These are phyloP conservation scores for Colletotrichum sp. DNA, from an alignment of 2,329 filamentous ascomycete genomes.

Conservation along the genomic window DNA sequence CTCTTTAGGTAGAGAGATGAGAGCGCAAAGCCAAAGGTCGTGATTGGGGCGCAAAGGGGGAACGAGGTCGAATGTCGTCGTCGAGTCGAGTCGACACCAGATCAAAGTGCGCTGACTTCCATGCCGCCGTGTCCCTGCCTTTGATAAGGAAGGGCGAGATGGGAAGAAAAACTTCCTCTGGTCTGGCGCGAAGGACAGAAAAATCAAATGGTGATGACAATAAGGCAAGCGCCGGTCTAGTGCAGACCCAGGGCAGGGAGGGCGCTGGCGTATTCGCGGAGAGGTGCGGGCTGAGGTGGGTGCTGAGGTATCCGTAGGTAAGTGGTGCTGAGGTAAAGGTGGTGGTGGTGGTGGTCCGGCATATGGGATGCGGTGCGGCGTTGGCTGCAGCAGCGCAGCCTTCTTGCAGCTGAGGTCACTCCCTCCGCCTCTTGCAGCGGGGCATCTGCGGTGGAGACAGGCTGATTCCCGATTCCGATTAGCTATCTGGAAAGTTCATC, in stretches of 20 bases:
- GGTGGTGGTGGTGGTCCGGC: neutral
- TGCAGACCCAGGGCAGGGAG: neutral
- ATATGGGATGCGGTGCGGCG: conserved; percentile 19
- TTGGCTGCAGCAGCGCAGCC: conserved; percentile 15
- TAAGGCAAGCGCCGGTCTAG: neutral
- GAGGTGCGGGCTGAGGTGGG: neutral
- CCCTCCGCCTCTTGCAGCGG: conserved; percentile 16
- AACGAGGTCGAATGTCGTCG: neutral
- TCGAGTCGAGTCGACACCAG: conserved; percentile 11
- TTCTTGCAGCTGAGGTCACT: conserved; percentile 23
- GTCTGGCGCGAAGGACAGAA: neutral
- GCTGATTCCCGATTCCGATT: conserved; percentile 21
- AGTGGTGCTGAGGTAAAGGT: neutral
- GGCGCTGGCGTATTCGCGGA: neutral
- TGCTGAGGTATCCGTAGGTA: neutral
- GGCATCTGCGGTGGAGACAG: conserved; percentile 18
- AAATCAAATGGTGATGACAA: neutral
- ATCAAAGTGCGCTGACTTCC: neutral
- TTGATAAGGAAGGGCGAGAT: neutral
- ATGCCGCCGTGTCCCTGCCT: conserved; percentile 1
- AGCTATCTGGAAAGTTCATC: conserved; percentile 22
- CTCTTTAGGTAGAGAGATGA: neutral
- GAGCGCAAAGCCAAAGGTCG: neutral
- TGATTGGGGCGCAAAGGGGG: neutral
- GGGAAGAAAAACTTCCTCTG: neutral